Evolutionary conservation across 768 basidiomycete species (phyloP), one percentile per base, ranked within the genome.

Genomic region (Coprinellus micaceus): DNA sequence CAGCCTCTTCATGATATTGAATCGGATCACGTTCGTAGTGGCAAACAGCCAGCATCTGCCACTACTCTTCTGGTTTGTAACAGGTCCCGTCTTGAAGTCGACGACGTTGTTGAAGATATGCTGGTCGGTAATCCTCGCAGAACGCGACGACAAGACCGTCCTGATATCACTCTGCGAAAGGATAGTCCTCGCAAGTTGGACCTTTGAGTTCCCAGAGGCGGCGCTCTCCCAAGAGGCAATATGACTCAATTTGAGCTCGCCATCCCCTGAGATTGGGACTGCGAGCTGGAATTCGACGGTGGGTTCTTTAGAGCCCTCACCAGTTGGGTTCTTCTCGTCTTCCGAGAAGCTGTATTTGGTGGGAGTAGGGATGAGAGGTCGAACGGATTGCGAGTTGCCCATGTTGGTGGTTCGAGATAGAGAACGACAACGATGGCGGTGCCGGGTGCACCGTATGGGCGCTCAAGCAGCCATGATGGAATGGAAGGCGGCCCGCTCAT

Each of bases 11-110:
- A 92, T 90, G 61, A 94, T 78, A 51, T 85, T 82, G 71, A 91
- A 89, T 3, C 94, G 79, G 57, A 94, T 76, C 24, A 93, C 82
- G 69, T 93, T 92, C 59, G 92, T 94, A 6, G 91, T 90, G 2
- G 94, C 91, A 68, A 98, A 98, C 7, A 97, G 77, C 95, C 96
- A 98, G 75, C 95, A 98, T 46, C 95, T 78, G 0, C 95, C 95
- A 56, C 87, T 90, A 66, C 80, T 84, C 74, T 85, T 89, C 81
- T 96, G 94, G 71, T 88, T 82, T 12, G 92, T 94, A 60, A 94
- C 75, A 10, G 93, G 93, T 1, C 80, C 82, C 1, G 92, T 85
- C 77, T 90, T 89, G 73, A 88, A 88, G 53, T 86, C 87, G 21
- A 97, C 66, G 59, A 83, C 76, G 61, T 84, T 79, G 69, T 94